Evolutionary conservation across 2,329 filamentous ascomycete species (phyloP), one percentile per base, ranked within the genome.

Genomic region (Apiospora rasikravindrae): DNA sequence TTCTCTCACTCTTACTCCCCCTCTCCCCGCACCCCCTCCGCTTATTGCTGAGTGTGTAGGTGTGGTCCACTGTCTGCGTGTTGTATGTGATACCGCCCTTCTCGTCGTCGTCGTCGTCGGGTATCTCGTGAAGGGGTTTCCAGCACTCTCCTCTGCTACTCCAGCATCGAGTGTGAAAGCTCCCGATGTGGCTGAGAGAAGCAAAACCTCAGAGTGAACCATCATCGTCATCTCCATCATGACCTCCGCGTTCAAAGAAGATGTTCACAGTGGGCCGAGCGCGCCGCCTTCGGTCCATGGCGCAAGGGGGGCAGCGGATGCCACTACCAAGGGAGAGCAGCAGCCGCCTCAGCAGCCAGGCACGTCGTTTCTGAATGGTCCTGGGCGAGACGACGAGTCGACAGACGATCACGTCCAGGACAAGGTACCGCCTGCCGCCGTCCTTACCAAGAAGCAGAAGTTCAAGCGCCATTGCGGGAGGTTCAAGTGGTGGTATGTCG

Each of bases 401-500:
- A 78, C 77, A 22, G 66, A 45, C 19, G 78, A 79, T 53, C 77
- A 80, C 61, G 77, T 80, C 57, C 76, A 77, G 40, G 79, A 80
- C 72, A 80, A 80, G 74, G 29, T 72, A 16, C 71, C 74, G 22
- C 73, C 69, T 0, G 75, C 72, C 1, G 74, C 73, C 4, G 72
- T 75, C 71, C 71, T 80, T 45, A 79, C 76, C 10, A 80, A 82
- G 74, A 80, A 77, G 72, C 78, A 86, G 71, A 85, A 83, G 72
- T 40, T 83, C 5, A 84, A 82, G 71, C 76, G 77, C 0, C 86
- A 87, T 75, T 84, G 81, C 71, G 76, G 78, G n/a, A 78, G 81
- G 42, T 86, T 84, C 72, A 84, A 83, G 79, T 83, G 82, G 78
- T 82, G 82, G 78, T 86, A 87, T 75, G 68, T 85, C 4, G 76